Percentiles rank a stretch among this genome's conserved stretches.
Conservation (phyloP, 2,329 filamentous ascomycete species). For the Exophiala lecanii-corni region DNA sequence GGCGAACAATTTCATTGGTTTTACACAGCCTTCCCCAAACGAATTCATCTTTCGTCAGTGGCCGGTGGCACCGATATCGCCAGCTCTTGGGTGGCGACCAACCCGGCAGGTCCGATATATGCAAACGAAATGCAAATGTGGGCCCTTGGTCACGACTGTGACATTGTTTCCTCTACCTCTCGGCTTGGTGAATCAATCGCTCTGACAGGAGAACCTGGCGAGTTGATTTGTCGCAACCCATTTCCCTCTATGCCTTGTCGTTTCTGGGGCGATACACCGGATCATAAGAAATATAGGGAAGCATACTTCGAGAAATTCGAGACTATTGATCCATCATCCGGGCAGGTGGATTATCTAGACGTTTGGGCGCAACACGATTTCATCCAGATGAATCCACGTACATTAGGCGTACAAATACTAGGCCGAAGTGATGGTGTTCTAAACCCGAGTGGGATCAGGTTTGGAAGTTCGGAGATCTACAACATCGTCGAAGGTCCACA, state of each 20-base stretch:
- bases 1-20: constrained; percentile 44
- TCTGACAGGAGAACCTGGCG: constrained; percentile 36
- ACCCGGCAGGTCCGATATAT: constrained; percentile 40
- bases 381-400: constrained; percentile 39
- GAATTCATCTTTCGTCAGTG: constrained; percentile 38
- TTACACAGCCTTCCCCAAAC: constrained; percentile 37
- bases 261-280: constrained; percentile 43
- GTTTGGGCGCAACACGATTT: constrained; percentile 47
- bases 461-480: constrained; percentile 46
- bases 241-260: constrained; percentile 45
- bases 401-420: constrained; percentile 40
- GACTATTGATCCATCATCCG: background rate
- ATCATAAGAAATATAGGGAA: constrained; percentile 37
- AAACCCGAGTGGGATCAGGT: constrained; percentile 46
- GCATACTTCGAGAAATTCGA: constrained; percentile 44
- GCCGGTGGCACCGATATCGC: constrained; percentile 48
- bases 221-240: constrained; percentile 43
- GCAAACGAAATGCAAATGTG: constrained; percentile 44
- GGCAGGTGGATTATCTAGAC: constrained; percentile 27
- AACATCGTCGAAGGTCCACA: constrained; percentile 39
- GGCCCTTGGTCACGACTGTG: constrained; percentile 45
- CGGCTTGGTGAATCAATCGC: constrained; percentile 23
- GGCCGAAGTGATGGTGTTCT: constrained; percentile 45
- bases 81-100: constrained; percentile 41
- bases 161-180: constrained; percentile 39